Evolutionary conservation across 2,329 filamentous ascomycete genomes (phyloP).

Genomic region (Fusarium subglutinans): DNA sequence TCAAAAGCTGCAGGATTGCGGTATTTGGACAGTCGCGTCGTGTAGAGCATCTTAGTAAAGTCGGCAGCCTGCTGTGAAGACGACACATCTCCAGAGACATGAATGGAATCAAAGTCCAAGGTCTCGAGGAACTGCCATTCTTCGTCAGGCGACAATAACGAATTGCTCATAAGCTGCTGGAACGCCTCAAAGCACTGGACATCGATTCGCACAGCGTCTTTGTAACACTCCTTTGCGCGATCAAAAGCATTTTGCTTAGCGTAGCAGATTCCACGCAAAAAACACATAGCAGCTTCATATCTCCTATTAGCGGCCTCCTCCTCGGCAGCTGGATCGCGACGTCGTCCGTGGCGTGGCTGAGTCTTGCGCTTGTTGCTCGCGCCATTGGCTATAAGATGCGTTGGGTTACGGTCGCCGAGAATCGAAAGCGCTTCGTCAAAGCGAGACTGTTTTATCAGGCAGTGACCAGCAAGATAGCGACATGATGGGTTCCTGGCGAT

Average conservation of each 20-base stretch:
- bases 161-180: conserved; percentile 97
- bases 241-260: conserved; percentile 98
- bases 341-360: conserved; percentile 47
- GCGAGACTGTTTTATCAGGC: conserved; percentile 89
- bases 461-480: conserved; percentile 92
- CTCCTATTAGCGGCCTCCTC: conserved; percentile 80
- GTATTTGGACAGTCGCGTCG: conserved; percentile 94
- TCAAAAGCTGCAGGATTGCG: conserved; percentile 85
- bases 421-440: conserved; percentile 88
- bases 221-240: conserved; percentile 97
- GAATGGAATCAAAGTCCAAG: conserved; percentile 88
- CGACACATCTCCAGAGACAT: conserved; percentile 70
- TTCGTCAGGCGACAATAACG: conserved; percentile 86
- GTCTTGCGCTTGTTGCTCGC: conserved; percentile 52
- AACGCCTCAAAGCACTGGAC: conserved; percentile 99
- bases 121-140: conserved; percentile 90
- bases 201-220: conserved; percentile 94
- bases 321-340: conserved; percentile 52
- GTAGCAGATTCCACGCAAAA: conserved; percentile 90
- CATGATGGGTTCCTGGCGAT: conserved; percentile 84
- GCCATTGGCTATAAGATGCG: conserved; percentile 77
- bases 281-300: conserved; percentile 98
- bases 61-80: conserved; percentile 86
- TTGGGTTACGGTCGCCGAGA: conserved; percentile 93
- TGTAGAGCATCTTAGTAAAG: conserved; percentile 96